Base-by-base conservation (phyloP, 352 stramenopile species). In the Pelagophyceae sp. region DNA sequence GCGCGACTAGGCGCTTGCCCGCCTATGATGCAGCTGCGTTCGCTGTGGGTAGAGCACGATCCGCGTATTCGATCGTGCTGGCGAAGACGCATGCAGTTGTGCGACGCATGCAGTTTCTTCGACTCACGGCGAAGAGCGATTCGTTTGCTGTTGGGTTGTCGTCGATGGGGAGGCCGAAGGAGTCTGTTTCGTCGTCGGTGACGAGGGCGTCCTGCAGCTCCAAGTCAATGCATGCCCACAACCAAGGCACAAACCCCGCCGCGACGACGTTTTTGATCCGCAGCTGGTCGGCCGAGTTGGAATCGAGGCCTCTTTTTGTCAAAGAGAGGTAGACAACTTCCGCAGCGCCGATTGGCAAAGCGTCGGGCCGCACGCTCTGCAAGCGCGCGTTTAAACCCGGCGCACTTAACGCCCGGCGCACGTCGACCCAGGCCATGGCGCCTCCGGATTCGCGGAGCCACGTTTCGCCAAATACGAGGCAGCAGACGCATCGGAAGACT, bases 401-500 rank as follows among this genome's bases (percentile, higher is more conserved):
- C 35, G 51, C 35, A 19, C 15, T 58, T 2, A 74, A 23, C 5
- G 23, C 38, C 1, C 29, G 5, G 20, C 67, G 67, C 15, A 74
- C 35, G 67, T 74, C 67, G 67, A 74, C 35, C 67, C 67, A 74
- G 67, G 25, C 38, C 2, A 58, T 19, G 63, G 17, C 63, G 31
- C n/a, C n/a, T n/a, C n/a, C n/a, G 45, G 45, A 23, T 54, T 54
- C 11, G 45, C 45, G 45, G 45, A 74, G 31, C 35, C 67, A 74
- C 15, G 17, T 5, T 1, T 33, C 35, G 33, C 67, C 67, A 20
- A 29, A 33, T 0, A 74, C 15, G 38, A 74, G 67, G 2, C 23
- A 33, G 11, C 1, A 11, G 11, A 33, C 37, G 67, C 67, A 74
- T 1, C 67, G 33, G 6, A 74, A 31, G 11, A 58, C 67, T 1